Evolutionary conservation across 2,329 filamentous ascomycete species (phyloP).

Genomic region (Diaporthe aspalathi): DNA sequence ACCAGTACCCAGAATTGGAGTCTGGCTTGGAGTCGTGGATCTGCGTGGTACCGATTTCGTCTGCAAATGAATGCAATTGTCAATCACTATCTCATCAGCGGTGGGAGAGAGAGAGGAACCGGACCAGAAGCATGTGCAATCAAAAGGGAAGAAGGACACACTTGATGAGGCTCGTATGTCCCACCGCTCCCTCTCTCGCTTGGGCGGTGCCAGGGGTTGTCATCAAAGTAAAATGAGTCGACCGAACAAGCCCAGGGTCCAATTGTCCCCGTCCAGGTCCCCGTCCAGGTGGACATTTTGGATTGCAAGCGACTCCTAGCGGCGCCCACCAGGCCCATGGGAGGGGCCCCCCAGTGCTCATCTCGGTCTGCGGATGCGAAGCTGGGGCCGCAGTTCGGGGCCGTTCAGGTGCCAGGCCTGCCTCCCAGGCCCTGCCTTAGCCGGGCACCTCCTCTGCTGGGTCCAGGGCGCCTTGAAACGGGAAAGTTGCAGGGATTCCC

Average conservation of each 20-base stretch:
- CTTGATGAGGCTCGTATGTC: conserved; percentile 25
- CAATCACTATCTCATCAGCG: conserved; percentile 22
- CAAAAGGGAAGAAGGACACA: conserved; percentile 35
- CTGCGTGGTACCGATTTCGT: conserved; percentile 21
- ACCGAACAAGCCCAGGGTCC: conserved; percentile 30
- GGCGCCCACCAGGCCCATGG: neutral
- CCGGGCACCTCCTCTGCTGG: neutral
- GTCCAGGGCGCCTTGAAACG: conserved; percentile 2
- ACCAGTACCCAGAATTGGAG: conserved; percentile 19
- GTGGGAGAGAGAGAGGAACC: conserved; percentile 2
- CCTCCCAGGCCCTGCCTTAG: no score
- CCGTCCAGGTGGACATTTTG: conserved; percentile 15
- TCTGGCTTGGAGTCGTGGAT: conserved; percentile 26
- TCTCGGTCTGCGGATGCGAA: conserved; percentile 24
- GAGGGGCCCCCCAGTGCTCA: conserved; percentile 21
- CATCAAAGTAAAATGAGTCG: conserved; percentile 35
- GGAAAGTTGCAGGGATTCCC: conserved; percentile 25
- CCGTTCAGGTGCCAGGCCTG: conserved; percentile 25
- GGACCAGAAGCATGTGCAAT: conserved; percentile 27
- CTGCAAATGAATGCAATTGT: conserved; percentile 34
- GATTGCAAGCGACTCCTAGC: conserved; percentile 15
- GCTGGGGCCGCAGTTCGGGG: conserved; percentile 27
- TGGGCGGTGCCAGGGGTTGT: conserved; percentile 32
- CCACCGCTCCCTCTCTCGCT: conserved; percentile 34
- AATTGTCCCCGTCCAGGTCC: conserved; percentile 12